Base-by-base conservation (phyloP, 2,329 filamentous ascomycete genomes). In the Hymenoscyphus salicellus region DNA sequence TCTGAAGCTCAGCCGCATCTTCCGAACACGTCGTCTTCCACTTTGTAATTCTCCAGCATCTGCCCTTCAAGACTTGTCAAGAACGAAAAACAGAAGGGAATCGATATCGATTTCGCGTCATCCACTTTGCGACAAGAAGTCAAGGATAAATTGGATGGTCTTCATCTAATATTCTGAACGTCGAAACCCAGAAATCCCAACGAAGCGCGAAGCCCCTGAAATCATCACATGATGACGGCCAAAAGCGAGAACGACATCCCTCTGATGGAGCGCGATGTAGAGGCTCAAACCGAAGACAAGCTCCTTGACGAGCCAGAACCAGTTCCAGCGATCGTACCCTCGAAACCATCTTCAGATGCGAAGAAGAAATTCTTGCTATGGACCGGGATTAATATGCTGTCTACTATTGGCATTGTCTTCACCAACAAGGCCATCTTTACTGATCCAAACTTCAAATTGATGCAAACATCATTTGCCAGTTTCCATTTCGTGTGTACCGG, bases 381-480 rank as follows among this genome's bases (percentile, higher is more conserved):
- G 63, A 65, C 70, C 7, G 67, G 58, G 17, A 69, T 71, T 61
- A 72, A 71, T 49, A 71, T 72, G 69, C 30, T 63, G 20, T 64
- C 69, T 11, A 72, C 71, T 6, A 72, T 72, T 58, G 71, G 71
- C 55, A 72, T 72, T 52, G 71, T 72, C 16, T 72, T 72, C 61
- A 72, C 71, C 52, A 72, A 72, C 62, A 72, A 72, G 59, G 71
- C 71, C 16, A 72, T 72, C 60, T 72, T 72, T 61, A 64, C 68
- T 46, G 71, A 72, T 56, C 71, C 71, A 20, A 62, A 65, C 52
- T 72, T 72, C 62, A 72, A 70, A 63, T n/a, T 72, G 59, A 72
- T 72, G 69, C 71, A 72, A 57, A 72, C 70, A 1, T 66, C 64
- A 0, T 72, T 72, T 60, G 71, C 70, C 2, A 65, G 58, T 32